Base-by-base conservation (phyloP, 179 eudicot species). In the Beta lomatogona region DNA sequence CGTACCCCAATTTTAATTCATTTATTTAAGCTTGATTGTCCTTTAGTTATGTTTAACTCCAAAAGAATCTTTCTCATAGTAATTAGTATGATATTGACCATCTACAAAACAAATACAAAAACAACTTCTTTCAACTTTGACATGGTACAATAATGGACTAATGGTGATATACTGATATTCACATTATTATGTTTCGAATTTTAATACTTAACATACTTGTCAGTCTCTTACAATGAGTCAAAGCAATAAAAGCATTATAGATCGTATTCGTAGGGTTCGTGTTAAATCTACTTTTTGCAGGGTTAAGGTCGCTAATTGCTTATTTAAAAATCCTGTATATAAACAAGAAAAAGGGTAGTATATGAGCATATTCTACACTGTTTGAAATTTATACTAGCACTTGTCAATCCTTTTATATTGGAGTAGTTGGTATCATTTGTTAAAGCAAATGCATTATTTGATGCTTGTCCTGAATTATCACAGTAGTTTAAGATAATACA, bases 361-460 rank as follows among this genome's bases (percentile, higher is more conserved):
- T n/a, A n/a, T n/a, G n/a, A n/a, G n/a, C n/a, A n/a, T n/a, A n/a
- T n/a, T n/a, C n/a, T n/a, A n/a, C n/a, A n/a, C n/a, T n/a, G n/a
- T n/a, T n/a, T n/a, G n/a, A n/a, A n/a, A n/a, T n/a, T n/a, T n/a
- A n/a, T n/a, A n/a, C n/a, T n/a, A n/a, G n/a, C n/a, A n/a, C n/a
- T n/a, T n/a, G 36, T 71, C 55, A 46, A 46, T 46, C 2, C n/a
- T 21, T 50, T 10, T 71, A 21, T 52, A 50, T 9, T 21, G 75
- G 58, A 11, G 75, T 50, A 46, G 75, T 71, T 71, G 36, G 57
- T 48, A 48, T 71, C 41, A 21, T 48, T 69, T 69, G 73, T 45
- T 25, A 68, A 68, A 44, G 58, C 58, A 54, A 14, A 2, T 9
- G 9, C 52, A 48, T 48, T 5, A 48, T 5, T 9, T n/a, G 3